Evolutionary conservation across 163 green algal species (phyloP).

Genomic region (Scenedesmus sp.): DNA sequence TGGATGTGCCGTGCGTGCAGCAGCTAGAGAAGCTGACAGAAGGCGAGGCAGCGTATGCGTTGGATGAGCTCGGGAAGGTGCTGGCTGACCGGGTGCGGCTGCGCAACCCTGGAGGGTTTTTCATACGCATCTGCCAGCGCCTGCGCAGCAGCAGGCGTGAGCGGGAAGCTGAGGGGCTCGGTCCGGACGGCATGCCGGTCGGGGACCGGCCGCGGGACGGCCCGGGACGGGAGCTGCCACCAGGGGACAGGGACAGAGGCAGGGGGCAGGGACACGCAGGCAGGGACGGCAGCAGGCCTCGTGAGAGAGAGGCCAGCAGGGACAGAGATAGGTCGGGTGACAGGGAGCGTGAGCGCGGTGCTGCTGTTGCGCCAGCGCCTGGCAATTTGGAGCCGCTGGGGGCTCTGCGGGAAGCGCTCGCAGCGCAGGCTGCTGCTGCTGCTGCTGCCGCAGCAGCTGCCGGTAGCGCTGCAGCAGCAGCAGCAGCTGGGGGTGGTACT

Average conservation of each 20-base stretch:
- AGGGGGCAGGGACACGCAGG: not conserved
- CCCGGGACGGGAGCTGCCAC: not conserved
- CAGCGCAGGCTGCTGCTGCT: not conserved
- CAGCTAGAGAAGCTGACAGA: constrained; percentile 45
- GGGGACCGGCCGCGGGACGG: not conserved
- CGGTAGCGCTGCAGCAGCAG: not conserved
- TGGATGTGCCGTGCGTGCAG: constrained; percentile 31
- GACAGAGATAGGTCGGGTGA: not conserved
- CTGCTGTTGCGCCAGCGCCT: not conserved
- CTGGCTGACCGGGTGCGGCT: constrained; percentile 24
- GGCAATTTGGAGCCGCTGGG: constrained; percentile 8
- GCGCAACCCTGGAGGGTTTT: constrained; percentile 35
- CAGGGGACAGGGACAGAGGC: constrained; percentile 5
- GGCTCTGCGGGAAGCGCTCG: not conserved
- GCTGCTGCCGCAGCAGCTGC: not conserved
- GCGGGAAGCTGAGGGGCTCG: not conserved
- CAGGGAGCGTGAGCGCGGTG: not conserved
- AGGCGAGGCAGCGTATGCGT: constrained; percentile 34
- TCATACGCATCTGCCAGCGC: constrained; percentile 47
- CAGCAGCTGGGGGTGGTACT: not conserved
- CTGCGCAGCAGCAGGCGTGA: constrained; percentile 7
- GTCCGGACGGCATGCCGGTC: not conserved
- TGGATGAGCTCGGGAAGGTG: constrained; percentile 42
- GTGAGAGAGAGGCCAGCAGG: not conserved
- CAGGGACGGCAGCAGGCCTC: constrained; percentile 15